Evolutionary conservation across 2,329 filamentous ascomycete genomes (phyloP).

Genomic region (Calonectria pseudoturangicola): DNA sequence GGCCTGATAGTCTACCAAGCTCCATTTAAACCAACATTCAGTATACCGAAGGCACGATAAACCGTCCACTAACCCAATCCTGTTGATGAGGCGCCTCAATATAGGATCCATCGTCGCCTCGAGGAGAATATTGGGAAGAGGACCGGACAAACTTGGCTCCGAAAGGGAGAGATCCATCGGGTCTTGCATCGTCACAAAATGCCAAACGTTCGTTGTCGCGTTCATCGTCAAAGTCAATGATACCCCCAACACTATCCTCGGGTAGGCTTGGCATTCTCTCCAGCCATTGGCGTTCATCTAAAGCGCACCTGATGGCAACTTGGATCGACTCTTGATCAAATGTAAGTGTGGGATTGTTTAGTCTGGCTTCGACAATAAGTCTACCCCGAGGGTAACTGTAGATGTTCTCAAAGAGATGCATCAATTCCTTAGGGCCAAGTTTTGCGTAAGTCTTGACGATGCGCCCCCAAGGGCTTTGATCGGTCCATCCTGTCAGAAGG

Average conservation of each 20-base stretch:
- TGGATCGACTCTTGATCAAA: conserved; percentile 68
- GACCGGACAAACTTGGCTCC: conserved; percentile 56
- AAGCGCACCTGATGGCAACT: conserved; percentile 60
- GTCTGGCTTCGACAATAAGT: conserved; percentile 65
- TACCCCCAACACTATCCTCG: conserved; percentile 61
- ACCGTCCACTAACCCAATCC: conserved; percentile 46
- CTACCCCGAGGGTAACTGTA: conserved; percentile 67
- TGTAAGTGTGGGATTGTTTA: conserved; percentile 64
- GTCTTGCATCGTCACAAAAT: conserved; percentile 60
- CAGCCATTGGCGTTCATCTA: conserved; percentile 62
- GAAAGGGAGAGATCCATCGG: conserved; percentile 60
- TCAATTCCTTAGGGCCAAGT: conserved; percentile 69
- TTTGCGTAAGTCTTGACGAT: conserved; percentile 69
- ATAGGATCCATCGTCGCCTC: conserved; percentile 63
- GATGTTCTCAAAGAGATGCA: conserved; percentile 68
- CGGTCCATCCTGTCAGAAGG: conserved; percentile 59
- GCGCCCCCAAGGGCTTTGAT: conserved; percentile 61
- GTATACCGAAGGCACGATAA: conserved; percentile 41
- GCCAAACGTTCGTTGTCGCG: conserved; percentile 57
- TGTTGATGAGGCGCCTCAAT: conserved; percentile 55
- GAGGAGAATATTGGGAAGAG: conserved; percentile 61
- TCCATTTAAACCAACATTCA: conserved; percentile 16
- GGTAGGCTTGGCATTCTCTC: conserved; percentile 57
- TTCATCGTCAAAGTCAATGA: conserved; percentile 64
- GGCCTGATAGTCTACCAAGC: background rate